These are phyloP conservation scores for Suhomyces kunorum DNA, from an alignment of 1,139 yeast species.

Conservation along the genomic window DNA sequence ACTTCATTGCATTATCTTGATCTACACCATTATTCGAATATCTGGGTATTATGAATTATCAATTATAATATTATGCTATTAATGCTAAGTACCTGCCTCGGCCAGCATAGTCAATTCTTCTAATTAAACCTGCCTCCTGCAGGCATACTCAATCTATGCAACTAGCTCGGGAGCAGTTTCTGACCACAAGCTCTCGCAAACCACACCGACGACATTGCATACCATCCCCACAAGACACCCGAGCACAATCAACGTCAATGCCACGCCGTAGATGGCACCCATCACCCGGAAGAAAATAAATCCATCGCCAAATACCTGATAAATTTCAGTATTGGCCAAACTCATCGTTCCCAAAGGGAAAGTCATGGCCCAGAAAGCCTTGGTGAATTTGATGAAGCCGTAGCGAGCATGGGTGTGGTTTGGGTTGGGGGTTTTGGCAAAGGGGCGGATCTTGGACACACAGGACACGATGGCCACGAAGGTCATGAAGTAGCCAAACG, in stretches of 20 bases:
- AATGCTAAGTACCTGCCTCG: too few species aligned
- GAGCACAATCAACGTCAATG: constrained; percentile 38
- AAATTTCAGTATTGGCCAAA: constrained; percentile 56
- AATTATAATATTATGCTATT: too few species aligned
- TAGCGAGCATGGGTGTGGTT: constrained; percentile 16
- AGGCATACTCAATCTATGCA: too few species aligned
- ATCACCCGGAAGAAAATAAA: constrained; percentile 59
- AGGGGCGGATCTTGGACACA: constrained; percentile 24
- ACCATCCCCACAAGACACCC: constrained; percentile 35
- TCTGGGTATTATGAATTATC: too few species aligned
- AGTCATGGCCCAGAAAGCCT: constrained; percentile 83
- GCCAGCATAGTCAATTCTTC: too few species aligned
- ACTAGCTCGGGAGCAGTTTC: background rate
- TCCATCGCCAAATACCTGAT: constrained; percentile 38
- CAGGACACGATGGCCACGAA: constrained; percentile 22
- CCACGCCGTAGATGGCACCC: constrained; percentile 60
- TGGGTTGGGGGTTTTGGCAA: constrained; percentile 21
- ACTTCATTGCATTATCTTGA: too few species aligned
- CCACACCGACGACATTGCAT: constrained; percentile 13
- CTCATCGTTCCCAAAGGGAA: constrained; percentile 90
- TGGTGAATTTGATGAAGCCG: constrained; percentile 48
- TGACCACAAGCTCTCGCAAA: background rate
- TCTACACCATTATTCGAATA: too few species aligned
- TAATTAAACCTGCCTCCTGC: too few species aligned
- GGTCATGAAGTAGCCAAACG: constrained; percentile 29